Base-by-base conservation (phyloP, 2,329 filamentous ascomycete genomes). In the Aphanocladium album region DNA sequence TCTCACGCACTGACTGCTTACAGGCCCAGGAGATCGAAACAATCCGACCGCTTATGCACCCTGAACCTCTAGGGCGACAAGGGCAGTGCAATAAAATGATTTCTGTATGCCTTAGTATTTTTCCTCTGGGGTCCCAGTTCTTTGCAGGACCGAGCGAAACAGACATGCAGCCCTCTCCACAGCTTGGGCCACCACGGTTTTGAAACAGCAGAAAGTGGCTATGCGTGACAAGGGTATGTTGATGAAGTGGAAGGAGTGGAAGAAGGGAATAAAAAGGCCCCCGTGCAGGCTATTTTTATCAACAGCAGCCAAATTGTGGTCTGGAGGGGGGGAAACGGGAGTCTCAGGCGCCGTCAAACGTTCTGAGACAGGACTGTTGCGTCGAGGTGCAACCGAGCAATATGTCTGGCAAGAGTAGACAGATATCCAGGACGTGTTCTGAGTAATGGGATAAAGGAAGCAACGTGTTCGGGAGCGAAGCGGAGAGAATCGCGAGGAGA, bases 131-230 rank as follows among this genome's bases (percentile, higher is more conserved):
- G 50, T 23, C 57, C 57, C 57, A 54, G 57, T 60, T 59, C 57
- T 60, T 60, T 41, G 60, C 60, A 61, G 60, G 60, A 56, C 60
- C 60, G 60, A 61, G 60, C 60, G 46, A 61, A 61, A 61, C 53
- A 57, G 53, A 57, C 46, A 30, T 45, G 46, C 37, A 51, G 37
- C 14, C 43, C 52, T 56, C 45, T 57, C 60, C 60, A 56, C 60
- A 61, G 59, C 59, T 61, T 50, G 52, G 47, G 35, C 53, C 60
- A 56, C 52, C 47, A 51, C 57, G 37, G 45, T 52, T 37, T 52
- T 57, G 60, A 60, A 57, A 57, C 60, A 61, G 60, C 19, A 51
- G 60, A 46, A 54, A 56, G 60, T 57, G 53, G 37, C 60, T 57
- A 51, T 51, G 60, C 47, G 45, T 57, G 53, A 54, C 57, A 54